phyloP scores from a whole-genome alignment of 768 basidiomycete genomes.

The Collybiopsis confluens region DNA sequence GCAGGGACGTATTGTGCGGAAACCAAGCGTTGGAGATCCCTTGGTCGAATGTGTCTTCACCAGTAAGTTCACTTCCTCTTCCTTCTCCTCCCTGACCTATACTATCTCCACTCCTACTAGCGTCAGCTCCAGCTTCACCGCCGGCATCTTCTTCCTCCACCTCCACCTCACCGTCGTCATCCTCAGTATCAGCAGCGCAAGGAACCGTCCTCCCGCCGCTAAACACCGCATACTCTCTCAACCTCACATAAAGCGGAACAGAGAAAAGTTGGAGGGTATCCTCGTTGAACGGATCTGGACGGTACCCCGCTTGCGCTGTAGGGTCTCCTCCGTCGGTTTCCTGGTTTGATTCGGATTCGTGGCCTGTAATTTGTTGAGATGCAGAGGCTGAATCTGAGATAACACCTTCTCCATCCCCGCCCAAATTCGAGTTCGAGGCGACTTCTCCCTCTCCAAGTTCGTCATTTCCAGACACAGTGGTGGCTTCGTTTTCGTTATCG shows the following conservation, averaged over 20 bases:
- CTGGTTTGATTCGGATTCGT: neutral
- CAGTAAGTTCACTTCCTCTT: neutral
- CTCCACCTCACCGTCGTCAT: conserved; percentile 3
- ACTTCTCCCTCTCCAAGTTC: too few species aligned
- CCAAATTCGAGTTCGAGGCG: too few species aligned
- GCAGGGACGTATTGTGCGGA: neutral
- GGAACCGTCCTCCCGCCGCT: neutral
- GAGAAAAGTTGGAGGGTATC: conserved; percentile 29
- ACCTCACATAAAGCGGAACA: conserved; percentile 53
- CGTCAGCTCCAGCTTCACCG: neutral
- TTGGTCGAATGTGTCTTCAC: conserved; percentile 1
- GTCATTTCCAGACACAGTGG: too few species aligned
- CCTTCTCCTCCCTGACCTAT: too few species aligned
- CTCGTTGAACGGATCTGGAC: conserved; percentile 28
- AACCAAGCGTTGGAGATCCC: conserved; percentile 7
- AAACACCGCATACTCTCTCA: conserved; percentile 45
- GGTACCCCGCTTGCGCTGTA: neutral
- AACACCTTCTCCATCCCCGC: neutral
- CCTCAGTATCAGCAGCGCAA: neutral
- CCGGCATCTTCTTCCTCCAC: neutral
- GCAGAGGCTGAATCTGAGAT: too few species aligned
- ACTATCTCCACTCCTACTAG: too few species aligned
- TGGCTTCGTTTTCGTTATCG: neutral
- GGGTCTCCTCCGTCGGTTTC: too few species aligned
- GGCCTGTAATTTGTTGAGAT: too few species aligned